A percentile compares a stretch with the other conserved stretches of the same genome.
Conservation (phyloP, 768 basidiomycete genomes). For the Boletus insuetus region DNA sequence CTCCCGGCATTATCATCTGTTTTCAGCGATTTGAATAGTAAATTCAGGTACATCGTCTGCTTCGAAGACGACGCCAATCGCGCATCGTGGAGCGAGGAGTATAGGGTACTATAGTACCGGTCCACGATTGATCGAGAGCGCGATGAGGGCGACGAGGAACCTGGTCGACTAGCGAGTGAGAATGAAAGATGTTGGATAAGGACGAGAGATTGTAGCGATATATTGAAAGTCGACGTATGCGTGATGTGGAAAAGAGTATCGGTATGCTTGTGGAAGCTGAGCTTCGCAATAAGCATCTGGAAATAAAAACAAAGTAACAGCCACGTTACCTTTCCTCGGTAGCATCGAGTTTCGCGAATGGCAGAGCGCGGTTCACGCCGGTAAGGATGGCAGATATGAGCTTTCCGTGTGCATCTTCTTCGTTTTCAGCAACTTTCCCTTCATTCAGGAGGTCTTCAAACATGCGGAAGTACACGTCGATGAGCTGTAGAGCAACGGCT, state of each 20-base stretch:
- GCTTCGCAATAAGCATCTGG: background rate
- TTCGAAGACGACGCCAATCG: slow-evolving; percentile 83
- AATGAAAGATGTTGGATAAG: slow-evolving; percentile 82
- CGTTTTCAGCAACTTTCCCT: slow-evolving; percentile 29
- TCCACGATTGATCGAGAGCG: slow-evolving; percentile 51
- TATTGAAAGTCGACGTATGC: slow-evolving; percentile 95
- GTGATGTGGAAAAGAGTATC: slow-evolving; percentile 94
- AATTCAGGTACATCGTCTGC: slow-evolving; percentile 95
- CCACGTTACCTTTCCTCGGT: slow-evolving; percentile 57
- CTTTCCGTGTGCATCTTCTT: slow-evolving; percentile 74
- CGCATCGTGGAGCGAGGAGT: slow-evolving; percentile 82
- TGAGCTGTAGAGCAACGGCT: slow-evolving; percentile 71
- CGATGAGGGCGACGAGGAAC: slow-evolving; percentile 42
- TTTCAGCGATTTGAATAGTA: slow-evolving; percentile 89
- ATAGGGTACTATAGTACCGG: slow-evolving; percentile 80
- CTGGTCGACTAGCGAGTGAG: slow-evolving; percentile 43
- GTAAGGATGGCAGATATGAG: slow-evolving; percentile 88
- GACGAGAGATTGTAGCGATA: slow-evolving; percentile 87
- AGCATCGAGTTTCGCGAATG: slow-evolving; percentile 82
- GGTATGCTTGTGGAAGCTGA: slow-evolving; percentile 80
- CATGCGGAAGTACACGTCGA: slow-evolving; percentile 92
- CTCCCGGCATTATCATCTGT: slow-evolving; percentile 56
- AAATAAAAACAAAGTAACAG: background rate
- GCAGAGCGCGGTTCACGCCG: slow-evolving; percentile 92
- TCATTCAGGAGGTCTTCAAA: slow-evolving; percentile 87